Evolutionary conservation across 768 basidiomycete species (phyloP).

Genomic region (Dentipellis fragilis): DNA sequence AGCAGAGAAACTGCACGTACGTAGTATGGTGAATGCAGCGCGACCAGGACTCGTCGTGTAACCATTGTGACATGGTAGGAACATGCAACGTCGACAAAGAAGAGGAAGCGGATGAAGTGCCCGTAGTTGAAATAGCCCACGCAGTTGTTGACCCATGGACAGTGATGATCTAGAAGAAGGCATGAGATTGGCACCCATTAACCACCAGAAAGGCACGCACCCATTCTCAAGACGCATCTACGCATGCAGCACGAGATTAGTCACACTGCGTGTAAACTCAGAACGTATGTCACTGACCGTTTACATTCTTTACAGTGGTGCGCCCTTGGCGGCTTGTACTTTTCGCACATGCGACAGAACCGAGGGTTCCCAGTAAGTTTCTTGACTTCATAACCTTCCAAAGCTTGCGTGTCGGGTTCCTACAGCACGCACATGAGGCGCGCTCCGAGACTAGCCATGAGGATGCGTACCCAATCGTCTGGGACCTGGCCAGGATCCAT

Average conservation of each 20-base stretch:
- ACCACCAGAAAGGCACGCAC: slow-evolving; percentile 27
- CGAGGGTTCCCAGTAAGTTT: slow-evolving; percentile 74
- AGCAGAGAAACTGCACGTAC: slow-evolving; percentile 25
- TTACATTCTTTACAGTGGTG: slow-evolving; percentile 92
- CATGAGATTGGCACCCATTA: background rate
- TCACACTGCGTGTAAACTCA: too few species aligned
- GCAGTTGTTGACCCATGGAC: slow-evolving; percentile 91
- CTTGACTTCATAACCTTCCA: slow-evolving; percentile 84
- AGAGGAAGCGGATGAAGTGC: slow-evolving; percentile 83
- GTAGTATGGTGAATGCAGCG: slow-evolving; percentile 37
- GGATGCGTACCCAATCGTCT: slow-evolving; percentile 51
- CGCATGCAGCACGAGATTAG: too few species aligned
- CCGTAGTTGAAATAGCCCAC: slow-evolving; percentile 90
- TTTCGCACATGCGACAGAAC: slow-evolving; percentile 78
- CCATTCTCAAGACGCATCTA: slow-evolving; percentile 86
- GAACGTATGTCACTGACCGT: slow-evolving; percentile 34
- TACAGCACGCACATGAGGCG: slow-evolving; percentile 20
- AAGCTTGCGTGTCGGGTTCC: slow-evolving; percentile 61
- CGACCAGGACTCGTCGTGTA: slow-evolving; percentile 46
- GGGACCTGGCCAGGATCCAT: slow-evolving; percentile 87
- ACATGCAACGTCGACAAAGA: slow-evolving; percentile 87
- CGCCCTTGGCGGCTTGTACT: slow-evolving; percentile 78
- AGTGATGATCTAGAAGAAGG: slow-evolving; percentile 63
- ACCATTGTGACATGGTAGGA: slow-evolving; percentile 84
- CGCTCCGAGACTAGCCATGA: background rate